phyloP scores from a whole-genome alignment of 2,329 filamentous ascomycete species.

The Penicillium sp. region DNA sequence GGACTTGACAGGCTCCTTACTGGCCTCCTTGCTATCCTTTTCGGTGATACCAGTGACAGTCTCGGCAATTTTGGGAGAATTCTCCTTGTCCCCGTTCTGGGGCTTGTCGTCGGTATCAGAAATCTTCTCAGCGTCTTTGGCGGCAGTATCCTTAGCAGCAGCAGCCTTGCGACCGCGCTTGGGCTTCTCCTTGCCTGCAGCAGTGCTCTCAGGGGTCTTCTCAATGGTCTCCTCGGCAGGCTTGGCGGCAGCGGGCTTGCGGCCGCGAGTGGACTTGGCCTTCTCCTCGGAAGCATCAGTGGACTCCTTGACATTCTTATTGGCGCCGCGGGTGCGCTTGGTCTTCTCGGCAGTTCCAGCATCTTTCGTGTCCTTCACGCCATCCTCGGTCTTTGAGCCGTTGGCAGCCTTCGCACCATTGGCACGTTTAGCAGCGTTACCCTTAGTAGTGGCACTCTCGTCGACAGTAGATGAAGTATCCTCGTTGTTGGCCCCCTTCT shows the following conservation, averaged over 20 bases:
- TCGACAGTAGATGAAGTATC: not conserved
- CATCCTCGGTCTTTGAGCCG: not conserved
- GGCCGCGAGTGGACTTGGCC: not conserved
- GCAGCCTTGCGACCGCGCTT: not conserved
- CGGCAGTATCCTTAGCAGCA: not conserved
- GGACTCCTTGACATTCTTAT: not conserved
- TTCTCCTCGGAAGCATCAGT: not conserved
- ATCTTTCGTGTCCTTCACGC: not conserved
- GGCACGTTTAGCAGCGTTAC: not conserved
- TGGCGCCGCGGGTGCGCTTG: not conserved
- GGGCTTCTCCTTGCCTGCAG: not conserved
- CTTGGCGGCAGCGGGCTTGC: not conserved
- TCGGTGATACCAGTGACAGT: not conserved
- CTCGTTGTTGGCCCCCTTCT: not conserved
- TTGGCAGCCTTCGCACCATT: not conserved
- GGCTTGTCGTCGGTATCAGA: not conserved
- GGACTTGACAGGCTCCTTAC: too few species aligned
- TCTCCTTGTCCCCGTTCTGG: not conserved
- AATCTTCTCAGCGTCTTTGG: not conserved
- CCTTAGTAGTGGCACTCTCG: not conserved
- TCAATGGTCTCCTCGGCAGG: not conserved
- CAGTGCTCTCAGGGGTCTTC: not conserved
- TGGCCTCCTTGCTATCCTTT: not conserved
- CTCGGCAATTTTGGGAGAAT: not conserved
- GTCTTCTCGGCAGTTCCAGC: not conserved